phyloP scores from a whole-genome alignment of 1,284 basidiomycete genomes.

The Microstroma glucosiphilum region DNA sequence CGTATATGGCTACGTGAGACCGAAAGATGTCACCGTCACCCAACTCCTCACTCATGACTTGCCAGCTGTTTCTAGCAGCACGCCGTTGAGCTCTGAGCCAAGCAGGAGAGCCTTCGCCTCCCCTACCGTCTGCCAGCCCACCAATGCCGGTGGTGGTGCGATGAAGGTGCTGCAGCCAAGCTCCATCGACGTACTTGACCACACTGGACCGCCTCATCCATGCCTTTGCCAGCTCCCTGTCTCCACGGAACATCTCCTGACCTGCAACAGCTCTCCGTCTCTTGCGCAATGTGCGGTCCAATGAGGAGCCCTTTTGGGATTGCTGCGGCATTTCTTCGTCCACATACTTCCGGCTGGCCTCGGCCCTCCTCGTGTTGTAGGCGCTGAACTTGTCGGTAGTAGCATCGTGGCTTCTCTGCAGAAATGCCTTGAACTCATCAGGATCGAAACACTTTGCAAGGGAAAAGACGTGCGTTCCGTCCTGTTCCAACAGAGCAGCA shows the following conservation, averaged over 20 bases:
- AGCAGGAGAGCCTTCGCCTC: background rate
- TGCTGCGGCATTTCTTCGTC: background rate
- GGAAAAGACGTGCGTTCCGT: background rate
- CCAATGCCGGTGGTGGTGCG: background rate
- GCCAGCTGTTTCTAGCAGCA: conserved; percentile 43
- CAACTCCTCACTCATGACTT: conserved; percentile 49
- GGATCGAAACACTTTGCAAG: background rate
- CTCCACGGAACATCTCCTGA: conserved; percentile 37
- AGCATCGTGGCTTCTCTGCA: background rate
- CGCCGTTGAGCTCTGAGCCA: conserved; percentile 13
- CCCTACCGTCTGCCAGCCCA: background rate
- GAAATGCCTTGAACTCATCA: background rate
- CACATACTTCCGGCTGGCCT: background rate
- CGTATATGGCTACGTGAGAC: conserved; percentile 43
- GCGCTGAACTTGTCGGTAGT: background rate
- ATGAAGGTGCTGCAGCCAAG: conserved; percentile 29
- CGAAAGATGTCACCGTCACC: conserved; percentile 48
- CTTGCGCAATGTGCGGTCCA: background rate
- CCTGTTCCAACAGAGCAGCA: too few species aligned
- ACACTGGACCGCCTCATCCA: conserved; percentile 38
- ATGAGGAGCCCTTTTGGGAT: too few species aligned
- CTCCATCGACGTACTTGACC: conserved; percentile 49
- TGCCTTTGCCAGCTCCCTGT: conserved; percentile 24
- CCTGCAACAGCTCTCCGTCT: background rate
- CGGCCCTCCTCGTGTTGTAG: background rate